Base-by-base conservation (phyloP, 192 early-diverging fungal genomes). In the Linnemannia zychae region DNA sequence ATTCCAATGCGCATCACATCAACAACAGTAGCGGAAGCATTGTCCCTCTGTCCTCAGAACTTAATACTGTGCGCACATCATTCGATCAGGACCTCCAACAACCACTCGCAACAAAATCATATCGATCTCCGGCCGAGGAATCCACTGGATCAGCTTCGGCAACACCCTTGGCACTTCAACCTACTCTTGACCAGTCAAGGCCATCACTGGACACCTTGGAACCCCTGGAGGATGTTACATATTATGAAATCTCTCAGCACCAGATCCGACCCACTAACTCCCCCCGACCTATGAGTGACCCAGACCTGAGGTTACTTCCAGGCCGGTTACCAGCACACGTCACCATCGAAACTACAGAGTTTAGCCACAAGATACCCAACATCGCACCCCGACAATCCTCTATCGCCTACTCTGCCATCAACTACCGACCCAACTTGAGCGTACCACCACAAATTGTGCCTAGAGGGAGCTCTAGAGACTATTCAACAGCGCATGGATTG, bases 381-480 rank as follows among this genome's bases (percentile, higher is more conserved):
- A 85, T 85, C 28, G 74, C 53, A 13, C 83, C 83, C 9, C 67
- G 83, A 22, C 77, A 79, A 72, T 85, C 83, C 7, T 85, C 83
- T 6, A 85, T 85, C 34, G 83, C 83, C 48, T 85, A 85, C 34
- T 76, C 77, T 49, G 77, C 37, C 69, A 79, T 48, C 38, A 57
- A 68, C 16, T 65, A 76, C 4, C 69, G 83, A 18, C 65, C 78
- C 16, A 85, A 85, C 65, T 74, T 85, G 1, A 85, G 76, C 60
- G 78, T 85, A 0, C 83, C 83, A 7, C 83, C 83, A 4, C 71
- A 72, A 17, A 85, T 85, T 24, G 83, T 79, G 13, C 83, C 83
- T 3, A 72, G 83, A 69, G 52, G 73, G 22, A 85, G 83, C 38
- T 85, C 83, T 11, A 36, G 83, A 36, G 83, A 79, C 44, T 85